Conservation (phyloP, 352 stramenopile genomes). For the Globisporangium lucens region DNA sequence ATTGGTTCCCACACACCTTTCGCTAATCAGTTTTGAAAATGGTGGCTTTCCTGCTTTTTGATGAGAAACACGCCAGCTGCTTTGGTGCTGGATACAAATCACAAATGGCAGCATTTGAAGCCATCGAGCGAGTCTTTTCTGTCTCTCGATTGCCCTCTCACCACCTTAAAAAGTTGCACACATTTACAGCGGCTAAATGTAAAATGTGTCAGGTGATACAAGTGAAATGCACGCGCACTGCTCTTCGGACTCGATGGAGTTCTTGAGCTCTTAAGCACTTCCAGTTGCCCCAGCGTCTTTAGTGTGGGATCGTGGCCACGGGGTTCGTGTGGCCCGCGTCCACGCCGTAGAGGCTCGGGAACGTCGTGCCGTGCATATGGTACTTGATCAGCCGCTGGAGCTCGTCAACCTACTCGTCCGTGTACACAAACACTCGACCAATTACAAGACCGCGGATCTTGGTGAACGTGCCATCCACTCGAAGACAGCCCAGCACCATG, state of each 20-base stretch:
- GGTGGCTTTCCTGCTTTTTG: too few species aligned
- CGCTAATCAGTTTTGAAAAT: too few species aligned
- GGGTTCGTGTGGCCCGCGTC: conserved; percentile 62
- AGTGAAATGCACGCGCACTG: too few species aligned
- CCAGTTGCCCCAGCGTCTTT: too few species aligned
- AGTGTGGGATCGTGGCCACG: conserved; percentile 44
- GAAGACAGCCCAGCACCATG: conserved; percentile 39
- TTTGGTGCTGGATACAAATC: neutral
- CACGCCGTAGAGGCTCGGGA: conserved; percentile 60
- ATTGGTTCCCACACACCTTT: too few species aligned
- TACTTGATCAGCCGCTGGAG: conserved; percentile 45
- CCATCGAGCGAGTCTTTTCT: neutral
- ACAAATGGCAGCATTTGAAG: neutral
- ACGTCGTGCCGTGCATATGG: conserved; percentile 42
- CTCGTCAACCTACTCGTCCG: conserved; percentile 33
- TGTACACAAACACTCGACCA: conserved; percentile 48
- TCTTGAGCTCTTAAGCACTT: too few species aligned
- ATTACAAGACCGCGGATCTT: conserved; percentile 49
- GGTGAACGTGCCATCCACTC: conserved; percentile 44
- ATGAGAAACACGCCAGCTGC: neutral
- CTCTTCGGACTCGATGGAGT: too few species aligned
- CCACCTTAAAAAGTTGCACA: neutral
- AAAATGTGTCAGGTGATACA: too few species aligned
- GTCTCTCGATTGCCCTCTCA: neutral
- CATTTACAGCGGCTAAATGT: too few species aligned